A percentile compares a stretch with the other conserved stretches of the same genome.
These are phyloP conservation scores for Trifolium pratense DNA, from an alignment of 306 rosid species.

Conservation along the genomic window DNA sequence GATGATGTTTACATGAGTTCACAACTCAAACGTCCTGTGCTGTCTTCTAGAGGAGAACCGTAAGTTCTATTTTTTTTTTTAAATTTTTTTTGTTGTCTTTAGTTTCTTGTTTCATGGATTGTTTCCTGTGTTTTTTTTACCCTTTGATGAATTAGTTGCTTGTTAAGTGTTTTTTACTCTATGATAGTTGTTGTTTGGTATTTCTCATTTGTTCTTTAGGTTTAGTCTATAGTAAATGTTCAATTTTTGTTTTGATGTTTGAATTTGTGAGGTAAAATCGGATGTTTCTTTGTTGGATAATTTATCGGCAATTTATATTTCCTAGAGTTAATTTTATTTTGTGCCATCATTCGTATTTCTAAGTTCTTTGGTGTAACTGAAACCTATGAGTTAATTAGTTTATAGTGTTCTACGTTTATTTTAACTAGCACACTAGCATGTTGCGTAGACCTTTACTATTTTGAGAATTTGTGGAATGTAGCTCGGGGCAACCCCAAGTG, in stretches of 20 bases:
- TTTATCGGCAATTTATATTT: slow-evolving; percentile 9
- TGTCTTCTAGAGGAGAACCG: slow-evolving; percentile 80
- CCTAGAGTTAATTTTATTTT: no score
- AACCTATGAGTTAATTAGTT: background rate
- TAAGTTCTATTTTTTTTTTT: slow-evolving; percentile 44
- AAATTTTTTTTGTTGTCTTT: background rate
- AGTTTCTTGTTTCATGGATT: slow-evolving; percentile 30
- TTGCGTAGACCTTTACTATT: background rate
- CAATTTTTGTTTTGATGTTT: slow-evolving; percentile 26
- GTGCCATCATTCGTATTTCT: background rate
- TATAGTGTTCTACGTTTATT: background rate
- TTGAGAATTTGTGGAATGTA: slow-evolving; percentile 48
- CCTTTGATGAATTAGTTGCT: slow-evolving; percentile 41
- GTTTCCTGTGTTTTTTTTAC: background rate
- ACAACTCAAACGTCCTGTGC: slow-evolving; percentile 79
- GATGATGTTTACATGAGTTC: slow-evolving; percentile 82
- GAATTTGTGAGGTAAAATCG: slow-evolving; percentile 38
- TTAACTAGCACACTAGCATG: background rate
- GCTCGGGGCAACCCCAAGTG: slow-evolving; percentile 76
- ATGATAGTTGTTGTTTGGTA: background rate
- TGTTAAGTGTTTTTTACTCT: slow-evolving; percentile 5
- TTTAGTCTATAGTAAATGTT: slow-evolving; percentile 34
- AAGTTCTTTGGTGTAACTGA: slow-evolving; percentile 8
- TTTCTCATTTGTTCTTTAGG: background rate
- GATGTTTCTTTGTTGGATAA: slow-evolving; percentile 24